Conservation (phyloP, 2,329 filamentous ascomycete species). For the Microascus cirrosus region DNA sequence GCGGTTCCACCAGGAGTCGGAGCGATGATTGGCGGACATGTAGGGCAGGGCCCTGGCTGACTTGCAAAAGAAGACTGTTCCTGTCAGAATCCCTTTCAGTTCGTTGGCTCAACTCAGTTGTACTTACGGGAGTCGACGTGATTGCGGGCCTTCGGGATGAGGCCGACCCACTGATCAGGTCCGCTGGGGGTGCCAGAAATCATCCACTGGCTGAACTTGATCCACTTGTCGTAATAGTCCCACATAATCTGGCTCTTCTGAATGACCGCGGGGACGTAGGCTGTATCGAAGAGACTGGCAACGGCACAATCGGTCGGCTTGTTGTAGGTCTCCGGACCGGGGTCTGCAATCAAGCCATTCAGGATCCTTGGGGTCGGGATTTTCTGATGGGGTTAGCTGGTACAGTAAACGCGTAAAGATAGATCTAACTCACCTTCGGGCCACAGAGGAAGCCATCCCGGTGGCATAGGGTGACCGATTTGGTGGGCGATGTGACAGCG, state of each 20-base stretch:
- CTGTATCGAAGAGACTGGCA: slow-evolving; percentile 38
- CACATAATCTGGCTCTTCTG: slow-evolving; percentile 30
- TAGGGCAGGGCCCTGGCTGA: slow-evolving; percentile 30
- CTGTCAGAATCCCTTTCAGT: slow-evolving; percentile 8
- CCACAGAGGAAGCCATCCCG: slow-evolving; percentile 32
- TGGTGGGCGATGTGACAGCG: slow-evolving; percentile 28
- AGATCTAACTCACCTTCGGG: slow-evolving; percentile 22
- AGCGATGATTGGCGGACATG: slow-evolving; percentile 23
- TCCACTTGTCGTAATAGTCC: slow-evolving; percentile 32
- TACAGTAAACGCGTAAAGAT: background rate
- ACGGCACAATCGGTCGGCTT: slow-evolving; percentile 34
- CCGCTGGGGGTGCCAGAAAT: slow-evolving; percentile 33
- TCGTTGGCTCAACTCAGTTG: too few species aligned
- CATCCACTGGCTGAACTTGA: slow-evolving; percentile 27
- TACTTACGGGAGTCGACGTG: slow-evolving; percentile 20
- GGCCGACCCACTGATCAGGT: slow-evolving; percentile 35
- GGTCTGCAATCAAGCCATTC: background rate
- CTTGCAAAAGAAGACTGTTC: slow-evolving; percentile 28
- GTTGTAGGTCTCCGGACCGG: slow-evolving; percentile 14
- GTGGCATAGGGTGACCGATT: slow-evolving; percentile 30
- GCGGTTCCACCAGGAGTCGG: slow-evolving; percentile 18
- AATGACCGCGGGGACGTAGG: slow-evolving; percentile 34
- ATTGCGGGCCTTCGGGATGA: slow-evolving; percentile 24
- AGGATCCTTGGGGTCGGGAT: background rate
- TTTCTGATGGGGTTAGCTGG: background rate